These are phyloP conservation scores for Eragrostis nindensis DNA, from an alignment of 176 grass and related monocot species.

Conservation along the genomic window DNA sequence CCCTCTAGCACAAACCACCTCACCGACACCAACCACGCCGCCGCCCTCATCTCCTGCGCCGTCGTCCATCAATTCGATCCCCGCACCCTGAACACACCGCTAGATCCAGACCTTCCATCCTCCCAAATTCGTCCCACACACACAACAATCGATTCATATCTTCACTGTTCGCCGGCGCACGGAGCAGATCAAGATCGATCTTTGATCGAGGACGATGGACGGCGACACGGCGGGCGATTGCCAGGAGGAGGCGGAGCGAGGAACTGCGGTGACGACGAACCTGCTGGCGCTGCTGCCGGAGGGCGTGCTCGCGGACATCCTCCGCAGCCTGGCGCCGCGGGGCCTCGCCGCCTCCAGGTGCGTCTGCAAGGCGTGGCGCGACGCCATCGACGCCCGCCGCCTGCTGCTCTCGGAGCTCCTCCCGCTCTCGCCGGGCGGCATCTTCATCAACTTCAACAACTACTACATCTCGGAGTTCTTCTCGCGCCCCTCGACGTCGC, in stretches of 20 bases:
- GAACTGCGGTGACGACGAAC: background rate
- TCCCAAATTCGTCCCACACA: too few species aligned
- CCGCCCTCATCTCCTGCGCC: too few species aligned
- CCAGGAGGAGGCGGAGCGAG: background rate
- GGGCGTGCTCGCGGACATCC: background rate
- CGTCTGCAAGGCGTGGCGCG: constrained; percentile 1
- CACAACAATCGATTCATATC: too few species aligned
- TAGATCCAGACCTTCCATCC: too few species aligned
- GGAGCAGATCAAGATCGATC: too few species aligned
- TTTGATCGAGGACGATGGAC: background rate
- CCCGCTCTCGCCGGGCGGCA: background rate
- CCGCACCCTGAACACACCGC: too few species aligned
- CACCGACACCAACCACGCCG: too few species aligned
- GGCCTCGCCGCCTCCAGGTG: background rate
- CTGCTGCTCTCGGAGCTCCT: background rate
- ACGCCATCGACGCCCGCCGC: background rate
- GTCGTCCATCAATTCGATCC: too few species aligned
- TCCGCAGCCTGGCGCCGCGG: background rate
- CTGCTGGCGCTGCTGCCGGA: background rate
- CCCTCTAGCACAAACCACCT: too few species aligned
- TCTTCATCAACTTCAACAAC: background rate
- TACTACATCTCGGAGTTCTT: background rate
- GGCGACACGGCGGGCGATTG: too few species aligned
- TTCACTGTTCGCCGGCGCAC: too few species aligned
- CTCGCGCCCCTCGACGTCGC: background rate